These are phyloP conservation scores for Rhamnella rubrinervis DNA, from an alignment of 331 rosid genomes.

Conservation along the genomic window DNA sequence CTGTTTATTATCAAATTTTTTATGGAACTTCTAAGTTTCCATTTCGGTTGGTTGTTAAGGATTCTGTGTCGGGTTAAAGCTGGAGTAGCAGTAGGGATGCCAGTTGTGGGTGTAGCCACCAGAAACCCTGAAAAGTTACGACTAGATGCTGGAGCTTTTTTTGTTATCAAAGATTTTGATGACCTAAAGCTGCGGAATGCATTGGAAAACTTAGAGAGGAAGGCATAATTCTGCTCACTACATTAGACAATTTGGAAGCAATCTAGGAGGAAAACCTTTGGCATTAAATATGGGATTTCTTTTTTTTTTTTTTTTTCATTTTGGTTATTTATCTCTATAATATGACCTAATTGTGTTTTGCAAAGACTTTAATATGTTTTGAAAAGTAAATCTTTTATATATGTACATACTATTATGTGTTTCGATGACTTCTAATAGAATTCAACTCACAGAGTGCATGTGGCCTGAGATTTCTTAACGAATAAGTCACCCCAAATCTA, in stretches of 20 bases:
- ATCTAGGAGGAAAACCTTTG: too few species aligned
- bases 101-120: slow-evolving; percentile 35
- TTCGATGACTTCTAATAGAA: too few species aligned
- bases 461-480: too few species aligned
- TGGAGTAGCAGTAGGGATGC: slow-evolving; percentile 43
- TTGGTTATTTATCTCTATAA: too few species aligned
- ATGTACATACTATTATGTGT: too few species aligned
- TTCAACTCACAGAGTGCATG: too few species aligned
- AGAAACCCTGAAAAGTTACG: slow-evolving; percentile 29
- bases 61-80: slow-evolving; percentile 41
- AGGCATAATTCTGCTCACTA: background rate
- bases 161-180: slow-evolving; percentile 33
- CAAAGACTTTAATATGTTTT: too few species aligned
- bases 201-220: slow-evolving; percentile 16
- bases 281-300: too few species aligned
- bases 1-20: background rate
- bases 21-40: background rate
- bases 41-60: slow-evolving; percentile 12
- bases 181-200: slow-evolving; percentile 37
- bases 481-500: too few species aligned
- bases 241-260: background rate
- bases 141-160: slow-evolving; percentile 34
- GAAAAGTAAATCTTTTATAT: too few species aligned
- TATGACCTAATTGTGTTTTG: too few species aligned
- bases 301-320: too few species aligned